Conservation (phyloP, 108 stramenopile species). For the Skeletonema potamos region DNA sequence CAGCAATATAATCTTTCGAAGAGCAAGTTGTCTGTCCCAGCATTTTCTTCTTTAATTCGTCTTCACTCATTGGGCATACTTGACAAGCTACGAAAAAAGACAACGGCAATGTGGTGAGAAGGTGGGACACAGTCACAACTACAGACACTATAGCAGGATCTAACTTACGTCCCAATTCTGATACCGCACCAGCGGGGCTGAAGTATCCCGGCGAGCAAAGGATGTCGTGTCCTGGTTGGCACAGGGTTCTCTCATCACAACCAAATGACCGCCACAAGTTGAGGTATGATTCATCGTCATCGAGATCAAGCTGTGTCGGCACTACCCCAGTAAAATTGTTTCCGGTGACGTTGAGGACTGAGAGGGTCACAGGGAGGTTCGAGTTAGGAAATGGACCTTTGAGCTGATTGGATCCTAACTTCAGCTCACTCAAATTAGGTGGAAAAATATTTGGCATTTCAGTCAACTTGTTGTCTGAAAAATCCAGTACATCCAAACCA, state of each 20-base stretch:
- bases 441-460: background rate
- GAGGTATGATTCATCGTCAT: background rate
- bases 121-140: background rate
- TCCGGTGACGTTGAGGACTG: slow-evolving; percentile 8
- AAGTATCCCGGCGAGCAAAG: slow-evolving; percentile 4
- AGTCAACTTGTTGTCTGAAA: slow-evolving; percentile 6
- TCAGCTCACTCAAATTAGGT: background rate
- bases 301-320: background rate
- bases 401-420: slow-evolving; percentile 16
- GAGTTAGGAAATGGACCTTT: slow-evolving; percentile 10
- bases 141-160: background rate
- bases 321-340: background rate
- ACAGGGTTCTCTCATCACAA: background rate
- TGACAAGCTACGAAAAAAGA: background rate
- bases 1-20: slow-evolving; percentile 32
- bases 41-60: slow-evolving; percentile 14
- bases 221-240: slow-evolving; percentile 1
- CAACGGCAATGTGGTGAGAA: background rate
- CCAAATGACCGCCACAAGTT: background rate
- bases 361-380: background rate
- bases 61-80: slow-evolving; percentile 8
- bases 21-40: slow-evolving; percentile 51
- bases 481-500: slow-evolving; percentile 11
- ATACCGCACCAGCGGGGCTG: background rate
- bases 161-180: slow-evolving; percentile 1